phyloP scores from a whole-genome alignment of 345 rosid species.

The Ricinus communis region DNA sequence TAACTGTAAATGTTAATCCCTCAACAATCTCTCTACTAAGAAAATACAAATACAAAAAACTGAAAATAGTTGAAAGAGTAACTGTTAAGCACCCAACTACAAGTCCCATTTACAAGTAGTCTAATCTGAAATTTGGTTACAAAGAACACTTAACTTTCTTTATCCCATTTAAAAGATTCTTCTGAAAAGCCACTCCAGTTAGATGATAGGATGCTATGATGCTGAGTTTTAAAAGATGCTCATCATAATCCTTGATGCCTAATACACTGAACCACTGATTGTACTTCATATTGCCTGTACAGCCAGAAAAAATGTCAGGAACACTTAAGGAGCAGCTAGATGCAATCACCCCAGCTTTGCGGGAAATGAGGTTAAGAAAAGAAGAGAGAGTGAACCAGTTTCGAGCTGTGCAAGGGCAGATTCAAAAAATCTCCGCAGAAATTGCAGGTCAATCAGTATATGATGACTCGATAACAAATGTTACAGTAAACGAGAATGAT shows the following conservation, averaged over 20 bases:
- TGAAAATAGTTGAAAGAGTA: background rate
- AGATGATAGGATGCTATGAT: background rate
- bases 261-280: background rate
- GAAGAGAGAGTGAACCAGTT: slow-evolving; percentile 82
- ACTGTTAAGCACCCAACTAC: background rate
- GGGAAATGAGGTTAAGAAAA: slow-evolving; percentile 83
- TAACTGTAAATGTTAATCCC: too few relatives aligned
- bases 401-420: slow-evolving; percentile 70
- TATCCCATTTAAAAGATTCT: background rate
- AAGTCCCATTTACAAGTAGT: background rate
- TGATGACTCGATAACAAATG: slow-evolving; percentile 57
- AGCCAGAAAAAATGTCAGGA: slow-evolving; percentile 92
- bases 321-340: slow-evolving; percentile 84
- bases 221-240: background rate
- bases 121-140: background rate
- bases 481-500: slow-evolving; percentile 72
- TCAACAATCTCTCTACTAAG: background rate
- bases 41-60: background rate
- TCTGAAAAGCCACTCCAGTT: background rate
- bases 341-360: slow-evolving; percentile 83
- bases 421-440: slow-evolving; percentile 82
- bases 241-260: background rate
- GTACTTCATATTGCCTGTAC: slow-evolving; percentile 19
- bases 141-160: background rate
- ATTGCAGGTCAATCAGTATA: slow-evolving; percentile 78